Evolutionary conservation across 345 rosid genomes (phyloP).

Genomic region (Gossypium ekmanianum): DNA sequence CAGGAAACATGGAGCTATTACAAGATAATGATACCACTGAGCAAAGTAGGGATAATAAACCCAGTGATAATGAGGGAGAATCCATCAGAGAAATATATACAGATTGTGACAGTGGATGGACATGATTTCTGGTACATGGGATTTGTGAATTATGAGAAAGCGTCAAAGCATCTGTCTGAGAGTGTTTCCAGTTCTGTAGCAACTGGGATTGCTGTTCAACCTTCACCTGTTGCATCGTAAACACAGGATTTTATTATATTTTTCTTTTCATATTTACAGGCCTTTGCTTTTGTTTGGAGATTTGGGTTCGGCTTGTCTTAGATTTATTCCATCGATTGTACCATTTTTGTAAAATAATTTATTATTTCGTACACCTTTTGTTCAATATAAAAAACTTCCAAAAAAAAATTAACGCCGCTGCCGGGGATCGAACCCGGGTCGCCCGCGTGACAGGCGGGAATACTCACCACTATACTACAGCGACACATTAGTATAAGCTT

Average conservation of each 20-base stretch:
- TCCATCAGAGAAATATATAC: slow-evolving; percentile 52
- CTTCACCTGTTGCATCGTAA: slow-evolving; percentile 1
- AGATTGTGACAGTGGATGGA: slow-evolving; percentile 48
- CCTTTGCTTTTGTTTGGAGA: neutral
- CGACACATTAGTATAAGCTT: slow-evolving; percentile 23
- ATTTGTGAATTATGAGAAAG: slow-evolving; percentile 61
- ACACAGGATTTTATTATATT: neutral
- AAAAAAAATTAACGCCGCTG: slow-evolving; percentile 45
- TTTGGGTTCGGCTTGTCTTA: neutral
- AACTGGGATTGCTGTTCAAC: slow-evolving; percentile 28
- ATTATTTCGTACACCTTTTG: no score
- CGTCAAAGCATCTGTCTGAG: slow-evolving; percentile 40
- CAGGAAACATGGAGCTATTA: slow-evolving; percentile 59
- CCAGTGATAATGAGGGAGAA: slow-evolving; percentile 47
- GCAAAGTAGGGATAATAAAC: slow-evolving; percentile 29
- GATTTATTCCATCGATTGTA: neutral
- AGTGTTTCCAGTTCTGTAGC: slow-evolving; percentile 31
- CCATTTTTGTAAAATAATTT: neutral
- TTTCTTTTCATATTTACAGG: neutral
- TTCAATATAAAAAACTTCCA: no score
- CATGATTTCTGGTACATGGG: slow-evolving; percentile 86
- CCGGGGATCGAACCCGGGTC: slow-evolving; percentile 99
- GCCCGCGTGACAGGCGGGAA: slow-evolving; percentile 96
- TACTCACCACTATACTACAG: slow-evolving; percentile 96
- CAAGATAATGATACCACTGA: slow-evolving; percentile 53